phyloP scores from a whole-genome alignment of 2,329 filamentous ascomycete species.

The Colletotrichum trifolii region DNA sequence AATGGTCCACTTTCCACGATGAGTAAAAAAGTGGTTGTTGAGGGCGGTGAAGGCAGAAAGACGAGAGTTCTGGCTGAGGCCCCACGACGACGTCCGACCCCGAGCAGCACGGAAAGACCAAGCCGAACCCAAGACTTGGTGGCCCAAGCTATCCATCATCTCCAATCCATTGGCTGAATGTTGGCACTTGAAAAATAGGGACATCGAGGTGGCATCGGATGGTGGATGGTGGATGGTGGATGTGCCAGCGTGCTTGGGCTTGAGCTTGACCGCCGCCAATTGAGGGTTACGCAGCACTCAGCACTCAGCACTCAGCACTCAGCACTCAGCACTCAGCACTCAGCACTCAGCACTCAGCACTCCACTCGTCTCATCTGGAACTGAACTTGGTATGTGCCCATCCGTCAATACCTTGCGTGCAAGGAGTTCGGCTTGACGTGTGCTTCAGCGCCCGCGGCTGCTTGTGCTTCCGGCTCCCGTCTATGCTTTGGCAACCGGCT shows the following conservation, averaged over 20 bases:
- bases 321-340: too few relatives aligned
- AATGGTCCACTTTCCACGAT: conserved; percentile 19
- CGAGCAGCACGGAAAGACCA: conserved; percentile 24
- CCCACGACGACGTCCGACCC: conserved; percentile 11
- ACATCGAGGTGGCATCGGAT: background rate
- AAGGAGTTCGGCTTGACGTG: background rate
- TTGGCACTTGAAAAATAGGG: background rate
- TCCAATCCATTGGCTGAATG: background rate
- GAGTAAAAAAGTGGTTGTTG: conserved; percentile 24
- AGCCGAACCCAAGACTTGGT: conserved; percentile 25
- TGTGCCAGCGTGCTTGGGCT: too few relatives aligned
- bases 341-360: too few relatives aligned
- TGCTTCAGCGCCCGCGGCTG: conserved; percentile 21
- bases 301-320: too few relatives aligned
- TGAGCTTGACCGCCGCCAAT: too few relatives aligned
- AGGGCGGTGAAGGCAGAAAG: conserved; percentile 29
- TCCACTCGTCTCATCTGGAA: too few relatives aligned
- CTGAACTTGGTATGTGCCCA: background rate
- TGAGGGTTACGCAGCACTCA: too few relatives aligned
- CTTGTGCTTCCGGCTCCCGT: conserved; percentile 21
- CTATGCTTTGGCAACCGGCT: conserved; percentile 13
- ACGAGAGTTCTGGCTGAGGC: conserved; percentile 15
- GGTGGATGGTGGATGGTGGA: conserved; percentile 1
- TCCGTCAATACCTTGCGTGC: too few relatives aligned
- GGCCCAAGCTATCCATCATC: conserved; percentile 1